Evolutionary conservation across 2,329 filamentous ascomycete species (phyloP).

Genomic region (Harringtonia lauricola): DNA sequence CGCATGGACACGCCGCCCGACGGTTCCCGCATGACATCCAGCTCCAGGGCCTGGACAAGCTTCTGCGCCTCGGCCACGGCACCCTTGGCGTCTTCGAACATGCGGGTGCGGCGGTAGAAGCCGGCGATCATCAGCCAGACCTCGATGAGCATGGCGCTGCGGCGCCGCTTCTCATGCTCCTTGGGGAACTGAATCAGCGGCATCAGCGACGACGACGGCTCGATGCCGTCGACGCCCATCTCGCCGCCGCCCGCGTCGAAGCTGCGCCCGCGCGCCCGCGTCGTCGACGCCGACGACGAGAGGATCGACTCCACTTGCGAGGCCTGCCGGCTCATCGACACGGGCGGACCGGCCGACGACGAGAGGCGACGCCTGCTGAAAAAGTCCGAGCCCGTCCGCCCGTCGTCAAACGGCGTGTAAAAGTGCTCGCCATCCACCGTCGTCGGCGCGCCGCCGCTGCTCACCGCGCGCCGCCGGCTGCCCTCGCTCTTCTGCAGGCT

Average conservation of each 20-base stretch:
- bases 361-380: conserved; percentile 27
- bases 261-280: not conserved
- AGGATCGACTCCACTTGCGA: conserved; percentile 35
- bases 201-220: conserved; percentile 34
- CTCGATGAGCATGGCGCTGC: conserved; percentile 50
- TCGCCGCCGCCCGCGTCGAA: conserved; percentile 13
- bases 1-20: conserved; percentile 41
- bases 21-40: conserved; percentile 44
- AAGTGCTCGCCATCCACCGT: conserved; percentile 39
- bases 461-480: conserved; percentile 35
- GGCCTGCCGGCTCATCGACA: conserved; percentile 30
- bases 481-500: conserved; percentile 43
- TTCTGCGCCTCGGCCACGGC: conserved; percentile 74
- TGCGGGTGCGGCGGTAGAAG: conserved; percentile 72
- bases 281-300: conserved; percentile 25
- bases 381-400: conserved; percentile 26
- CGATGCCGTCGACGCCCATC: conserved; percentile 25
- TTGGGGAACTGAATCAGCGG: conserved; percentile 44
- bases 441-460: conserved; percentile 27
- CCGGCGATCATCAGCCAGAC: conserved; percentile 88
- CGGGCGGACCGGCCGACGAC: conserved; percentile 21
- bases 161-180: conserved; percentile 38
- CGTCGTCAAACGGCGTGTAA: conserved; percentile 34
- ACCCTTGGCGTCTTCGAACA: conserved; percentile 69
- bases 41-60: conserved; percentile 61